Conservation (phyloP, 495 filamentous ascomycete genomes). For the Aspergillus ostianus region DNA sequence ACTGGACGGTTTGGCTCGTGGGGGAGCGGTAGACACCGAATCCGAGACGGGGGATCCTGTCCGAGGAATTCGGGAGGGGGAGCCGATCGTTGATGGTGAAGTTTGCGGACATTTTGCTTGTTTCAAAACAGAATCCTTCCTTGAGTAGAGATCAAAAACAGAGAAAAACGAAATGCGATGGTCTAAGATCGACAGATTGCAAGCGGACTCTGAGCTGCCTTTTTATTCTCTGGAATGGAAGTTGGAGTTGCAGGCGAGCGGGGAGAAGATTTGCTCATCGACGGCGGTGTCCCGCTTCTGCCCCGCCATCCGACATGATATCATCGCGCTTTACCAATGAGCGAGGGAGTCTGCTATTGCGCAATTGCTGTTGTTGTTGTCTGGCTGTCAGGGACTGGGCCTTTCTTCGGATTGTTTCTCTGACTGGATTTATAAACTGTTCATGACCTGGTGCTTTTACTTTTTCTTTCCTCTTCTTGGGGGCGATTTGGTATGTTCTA, state of each 20-base stretch:
- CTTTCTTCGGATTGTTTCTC: not conserved
- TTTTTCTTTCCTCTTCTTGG: not conserved
- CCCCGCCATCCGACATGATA: conserved; percentile 25
- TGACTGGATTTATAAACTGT: not conserved
- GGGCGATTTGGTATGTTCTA: too few species aligned
- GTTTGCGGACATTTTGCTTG: conserved; percentile 33
- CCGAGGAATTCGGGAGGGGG: conserved; percentile 52
- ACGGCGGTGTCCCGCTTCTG: conserved; percentile 4
- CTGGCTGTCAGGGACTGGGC: not conserved
- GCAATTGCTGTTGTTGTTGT: not conserved
- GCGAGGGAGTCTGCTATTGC: not conserved
- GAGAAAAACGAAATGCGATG: not conserved
- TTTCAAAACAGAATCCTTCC: not conserved
- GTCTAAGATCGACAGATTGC: not conserved
- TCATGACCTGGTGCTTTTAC: not conserved
- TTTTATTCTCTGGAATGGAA: not conserved
- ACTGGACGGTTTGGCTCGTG: conserved; percentile 48
- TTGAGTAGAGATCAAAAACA: not conserved
- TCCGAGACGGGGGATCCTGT: conserved; percentile 64
- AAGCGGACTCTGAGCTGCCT: not conserved
- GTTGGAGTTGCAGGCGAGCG: not conserved
- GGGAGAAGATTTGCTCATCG: conserved; percentile 10
- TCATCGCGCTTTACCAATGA: conserved; percentile 17
- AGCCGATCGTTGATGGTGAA: conserved; percentile 51
- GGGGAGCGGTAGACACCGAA: conserved; percentile 70